Percentiles rank a stretch among this genome's conserved stretches.
Evolutionary conservation across 2,329 filamentous ascomycete genomes (phyloP).

Genomic region (Chalara sp.): DNA sequence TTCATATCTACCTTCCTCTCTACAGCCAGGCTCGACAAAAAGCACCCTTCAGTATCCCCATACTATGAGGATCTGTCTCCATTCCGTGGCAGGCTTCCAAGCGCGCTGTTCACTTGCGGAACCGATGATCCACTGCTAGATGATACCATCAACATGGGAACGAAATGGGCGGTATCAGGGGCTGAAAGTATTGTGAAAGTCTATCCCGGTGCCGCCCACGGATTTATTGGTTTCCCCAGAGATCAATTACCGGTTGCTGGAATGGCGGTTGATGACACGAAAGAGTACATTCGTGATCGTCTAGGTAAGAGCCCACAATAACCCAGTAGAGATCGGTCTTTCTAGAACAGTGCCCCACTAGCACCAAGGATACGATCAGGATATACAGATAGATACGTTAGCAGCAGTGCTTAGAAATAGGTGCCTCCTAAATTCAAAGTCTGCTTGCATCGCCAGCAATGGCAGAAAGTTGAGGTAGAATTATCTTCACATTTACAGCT

Average conservation of each 20-base stretch:
- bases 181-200: constrained; percentile 44
- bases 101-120: constrained; percentile 46
- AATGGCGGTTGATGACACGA: constrained; percentile 13
- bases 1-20: constrained; percentile 41
- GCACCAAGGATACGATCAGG: no score
- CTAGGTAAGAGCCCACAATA: no score
- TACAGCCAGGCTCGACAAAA: constrained; percentile 31
- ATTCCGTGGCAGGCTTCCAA: constrained; percentile 34
- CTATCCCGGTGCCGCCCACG: constrained; percentile 47
- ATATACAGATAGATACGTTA: no score
- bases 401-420: no score
- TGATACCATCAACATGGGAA: constrained; percentile 45
- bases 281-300: neutral
- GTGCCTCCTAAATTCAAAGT: no score
- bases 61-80: constrained; percentile 39
- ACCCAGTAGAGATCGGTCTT: no score
- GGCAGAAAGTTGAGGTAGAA: no score
- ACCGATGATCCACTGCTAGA: constrained; percentile 46
- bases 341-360: no score
- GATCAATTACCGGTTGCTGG: constrained; percentile 13
- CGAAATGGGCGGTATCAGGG: constrained; percentile 46
- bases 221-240: constrained; percentile 31
- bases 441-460: no score
- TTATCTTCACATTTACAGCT: no score
- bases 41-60: constrained; percentile 39